phyloP scores from a whole-genome alignment of 2,329 filamentous ascomycete species.

The Penicillium rolfsii region DNA sequence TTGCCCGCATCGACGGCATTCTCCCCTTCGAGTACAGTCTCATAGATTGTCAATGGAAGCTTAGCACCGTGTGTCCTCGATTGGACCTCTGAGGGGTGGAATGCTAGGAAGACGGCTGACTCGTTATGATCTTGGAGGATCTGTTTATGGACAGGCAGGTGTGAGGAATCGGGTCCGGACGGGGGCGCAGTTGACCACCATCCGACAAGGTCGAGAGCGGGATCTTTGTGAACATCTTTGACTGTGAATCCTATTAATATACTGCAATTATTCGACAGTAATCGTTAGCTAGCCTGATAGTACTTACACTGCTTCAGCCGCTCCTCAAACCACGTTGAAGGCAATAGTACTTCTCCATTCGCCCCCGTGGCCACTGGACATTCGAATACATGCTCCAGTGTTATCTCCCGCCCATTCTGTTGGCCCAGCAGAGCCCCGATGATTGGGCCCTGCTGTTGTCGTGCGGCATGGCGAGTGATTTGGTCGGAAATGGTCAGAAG shows the following conservation, averaged over 20 bases:
- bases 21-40: conserved; percentile 77
- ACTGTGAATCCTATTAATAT: conserved; percentile 59
- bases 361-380: conserved; percentile 61
- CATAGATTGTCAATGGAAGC: conserved; percentile 88
- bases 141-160: conserved; percentile 76
- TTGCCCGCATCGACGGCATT: conserved; percentile 60
- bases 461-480: conserved; percentile 85
- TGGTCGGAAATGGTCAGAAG: conserved; percentile 97
- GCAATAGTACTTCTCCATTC: conserved; percentile 64
- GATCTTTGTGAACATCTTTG: conserved; percentile 83
- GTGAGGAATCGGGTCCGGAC: conserved; percentile 67
- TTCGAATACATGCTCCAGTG: conserved; percentile 91
- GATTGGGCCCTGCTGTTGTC: conserved; percentile 73
- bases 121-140: conserved; percentile 78
- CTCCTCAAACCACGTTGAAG: conserved; percentile 72
- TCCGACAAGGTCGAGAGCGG: conserved; percentile 82
- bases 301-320: conserved; percentile 81
- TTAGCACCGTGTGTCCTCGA: conserved; percentile 69
- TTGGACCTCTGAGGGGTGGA: conserved; percentile 69
- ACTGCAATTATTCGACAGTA: neutral
- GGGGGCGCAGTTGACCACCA: conserved; percentile 83
- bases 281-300: conserved; percentile 1
- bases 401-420: conserved; percentile 87
- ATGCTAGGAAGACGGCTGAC: conserved; percentile 82
- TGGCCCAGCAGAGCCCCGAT: conserved; percentile 88